Evolutionary conservation across 352 stramenopile genomes (phyloP).

Genomic region (Thraustochytrium sp.): DNA sequence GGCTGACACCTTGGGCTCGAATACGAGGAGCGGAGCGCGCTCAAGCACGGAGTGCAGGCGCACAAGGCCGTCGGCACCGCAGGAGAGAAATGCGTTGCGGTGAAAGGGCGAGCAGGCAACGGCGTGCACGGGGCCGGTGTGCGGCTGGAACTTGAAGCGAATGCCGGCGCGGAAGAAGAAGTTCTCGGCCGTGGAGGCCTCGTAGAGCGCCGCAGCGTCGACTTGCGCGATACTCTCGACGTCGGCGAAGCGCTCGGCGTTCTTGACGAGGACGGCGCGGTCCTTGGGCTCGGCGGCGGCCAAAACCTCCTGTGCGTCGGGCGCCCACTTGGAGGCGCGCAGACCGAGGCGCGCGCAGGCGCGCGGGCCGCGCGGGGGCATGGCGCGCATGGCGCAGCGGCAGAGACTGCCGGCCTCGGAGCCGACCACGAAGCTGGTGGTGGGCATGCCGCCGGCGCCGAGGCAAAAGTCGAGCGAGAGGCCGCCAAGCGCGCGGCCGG

Average conservation of each 20-base stretch:
- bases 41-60: constrained; percentile 16
- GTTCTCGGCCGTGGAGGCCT: constrained; percentile 61
- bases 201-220: constrained; percentile 64
- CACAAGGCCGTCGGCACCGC: constrained; percentile 61
- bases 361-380: neutral
- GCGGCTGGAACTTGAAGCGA: constrained; percentile 66
- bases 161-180: constrained; percentile 63
- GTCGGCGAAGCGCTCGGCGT: constrained; percentile 64
- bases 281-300: constrained; percentile 59
- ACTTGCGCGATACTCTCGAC: constrained; percentile 64
- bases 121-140: constrained; percentile 66
- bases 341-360: neutral
- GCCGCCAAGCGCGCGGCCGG: constrained; percentile 42
- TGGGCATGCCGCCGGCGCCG: neutral
- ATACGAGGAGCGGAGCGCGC: neutral
- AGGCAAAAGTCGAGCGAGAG: neutral
- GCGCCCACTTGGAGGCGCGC: constrained; percentile 60
- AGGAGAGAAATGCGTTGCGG: constrained; percentile 67
- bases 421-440: constrained; percentile 62
- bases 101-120: constrained; percentile 67
- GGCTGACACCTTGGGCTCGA: neutral
- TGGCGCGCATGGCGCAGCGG: constrained; percentile 61
- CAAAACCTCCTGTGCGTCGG: constrained; percentile 58
- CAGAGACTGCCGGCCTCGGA: constrained; percentile 65
- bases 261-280: constrained; percentile 58